phyloP scores from a whole-genome alignment of 805 yeast species.

The Cyberlindnera mrakii region DNA sequence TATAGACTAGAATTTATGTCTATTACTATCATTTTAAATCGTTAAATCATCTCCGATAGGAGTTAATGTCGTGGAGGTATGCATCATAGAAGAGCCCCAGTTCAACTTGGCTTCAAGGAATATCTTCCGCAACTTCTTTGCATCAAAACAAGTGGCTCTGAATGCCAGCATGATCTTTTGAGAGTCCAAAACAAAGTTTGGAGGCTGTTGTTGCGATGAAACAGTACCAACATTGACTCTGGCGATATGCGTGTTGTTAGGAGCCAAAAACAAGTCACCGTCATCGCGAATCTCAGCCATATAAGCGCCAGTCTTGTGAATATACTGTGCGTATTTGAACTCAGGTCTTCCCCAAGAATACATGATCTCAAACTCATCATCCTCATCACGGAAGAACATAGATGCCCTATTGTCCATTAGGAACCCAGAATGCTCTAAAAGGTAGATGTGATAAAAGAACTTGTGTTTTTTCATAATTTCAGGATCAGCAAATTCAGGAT shows the following conservation, averaged over 20 bases:
- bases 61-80: not conserved
- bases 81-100: conserved; percentile 24
- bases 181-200: conserved; percentile 47
- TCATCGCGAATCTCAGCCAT: conserved; percentile 79
- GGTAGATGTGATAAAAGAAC: conserved; percentile 71
- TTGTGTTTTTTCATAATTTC: conserved; percentile 43
- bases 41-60: conserved; percentile 11
- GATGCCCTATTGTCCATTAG: conserved; percentile 78
- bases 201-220: conserved; percentile 24
- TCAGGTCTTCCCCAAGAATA: conserved; percentile 91
- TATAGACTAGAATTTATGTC: not conserved
- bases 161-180: conserved; percentile 70
- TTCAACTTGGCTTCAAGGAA: conserved; percentile 53
- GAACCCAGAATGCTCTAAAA: conserved; percentile 67
- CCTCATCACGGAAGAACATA: conserved; percentile 42
- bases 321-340: conserved; percentile 80
- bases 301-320: conserved; percentile 84
- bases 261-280: conserved; percentile 77
- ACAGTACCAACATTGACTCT: conserved; percentile 49
- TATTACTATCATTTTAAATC: not conserved
- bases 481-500: conserved; percentile 41
- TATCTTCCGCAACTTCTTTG: conserved; percentile 39
- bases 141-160: conserved; percentile 53
- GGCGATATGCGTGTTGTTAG: conserved; percentile 78
- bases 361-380: conserved; percentile 51